Percentiles rank a stretch among this genome's conserved stretches.
Conservation (phyloP, 108 stramenopile genomes). For the Skeletonema grethae region DNA sequence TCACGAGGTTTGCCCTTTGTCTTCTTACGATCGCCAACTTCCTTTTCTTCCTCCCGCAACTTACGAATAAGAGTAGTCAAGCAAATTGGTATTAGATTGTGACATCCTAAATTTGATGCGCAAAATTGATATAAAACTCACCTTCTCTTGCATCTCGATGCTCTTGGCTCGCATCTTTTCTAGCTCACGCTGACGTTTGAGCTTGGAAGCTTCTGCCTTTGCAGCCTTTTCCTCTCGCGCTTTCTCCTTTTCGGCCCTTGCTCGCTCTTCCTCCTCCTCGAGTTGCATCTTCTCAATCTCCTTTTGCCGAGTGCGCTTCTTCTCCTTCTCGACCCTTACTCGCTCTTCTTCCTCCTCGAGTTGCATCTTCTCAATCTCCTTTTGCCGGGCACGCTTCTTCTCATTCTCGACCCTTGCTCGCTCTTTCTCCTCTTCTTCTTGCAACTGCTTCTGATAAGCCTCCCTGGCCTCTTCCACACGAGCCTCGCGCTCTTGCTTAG, state of each 20-base stretch:
- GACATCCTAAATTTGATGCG: background rate
- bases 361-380: background rate
- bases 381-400: conserved; percentile 8
- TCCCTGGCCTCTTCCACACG: conserved; percentile 34
- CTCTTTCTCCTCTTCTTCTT: conserved; percentile 3
- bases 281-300: background rate
- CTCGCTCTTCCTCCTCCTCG: conserved; percentile 1
- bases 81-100: background rate
- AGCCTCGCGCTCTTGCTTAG: conserved; percentile 25
- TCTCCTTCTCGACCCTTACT: background rate
- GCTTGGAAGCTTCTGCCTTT: conserved; percentile 1
- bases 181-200: conserved; percentile 19
- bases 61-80: background rate
- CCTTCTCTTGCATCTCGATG: conserved; percentile 33
- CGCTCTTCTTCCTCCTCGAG: background rate
- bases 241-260: conserved; percentile 10
- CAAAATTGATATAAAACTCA: background rate
- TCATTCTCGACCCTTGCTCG: background rate
- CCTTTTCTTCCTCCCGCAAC: conserved; percentile 8
- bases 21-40: conserved; percentile 2
- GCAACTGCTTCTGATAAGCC: conserved; percentile 12
- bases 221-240: conserved; percentile 4
- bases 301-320: conserved; percentile 6
- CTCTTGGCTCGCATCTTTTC: conserved; percentile 17
- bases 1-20: conserved; percentile 10